Percentiles rank a stretch among this genome's conserved stretches.
phyloP scores from a whole-genome alignment of 2,329 filamentous ascomycete species.

The Penicillium olsonii region DNA sequence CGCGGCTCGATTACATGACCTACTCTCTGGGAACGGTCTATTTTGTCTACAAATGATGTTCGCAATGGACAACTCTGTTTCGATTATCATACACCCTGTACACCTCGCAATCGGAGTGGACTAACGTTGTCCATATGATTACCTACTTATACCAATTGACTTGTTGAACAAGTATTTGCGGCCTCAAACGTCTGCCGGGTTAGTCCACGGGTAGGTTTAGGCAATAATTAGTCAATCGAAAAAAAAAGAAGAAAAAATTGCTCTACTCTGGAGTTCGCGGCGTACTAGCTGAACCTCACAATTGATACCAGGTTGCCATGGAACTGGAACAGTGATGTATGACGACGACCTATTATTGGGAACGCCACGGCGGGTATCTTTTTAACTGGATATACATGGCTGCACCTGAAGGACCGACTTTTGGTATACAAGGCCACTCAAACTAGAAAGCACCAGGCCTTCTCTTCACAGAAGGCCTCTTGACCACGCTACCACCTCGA shows the following conservation, averaged over 20 bases:
- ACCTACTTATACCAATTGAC: background rate
- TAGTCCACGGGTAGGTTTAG: too few species aligned
- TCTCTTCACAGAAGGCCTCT: constrained; percentile 37
- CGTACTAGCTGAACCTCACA: too few species aligned
- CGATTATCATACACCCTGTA: background rate
- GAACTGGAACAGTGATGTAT: too few species aligned
- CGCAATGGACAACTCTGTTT: background rate
- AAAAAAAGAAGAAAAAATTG: too few species aligned
- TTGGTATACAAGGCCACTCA: constrained; percentile 2
- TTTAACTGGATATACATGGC: constrained; percentile 3
- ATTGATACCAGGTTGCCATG: too few species aligned
- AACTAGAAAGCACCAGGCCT: constrained; percentile 37
- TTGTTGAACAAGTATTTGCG: background rate
- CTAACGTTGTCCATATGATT: constrained; percentile 3
- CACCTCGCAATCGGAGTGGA: background rate
- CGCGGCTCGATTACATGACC: background rate
- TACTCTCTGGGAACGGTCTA: background rate
- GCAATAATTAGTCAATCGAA: too few species aligned
- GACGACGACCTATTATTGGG: background rate
- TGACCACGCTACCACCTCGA: constrained; percentile 40
- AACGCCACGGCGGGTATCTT: constrained; percentile 13
- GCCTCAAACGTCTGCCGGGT: background rate
- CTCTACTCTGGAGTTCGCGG: too few species aligned
- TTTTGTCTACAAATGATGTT: background rate
- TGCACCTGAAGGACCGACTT: constrained; percentile 2